Evolutionary conservation across 768 basidiomycete species (phyloP).

Genomic region (Suillus brevipes): DNA sequence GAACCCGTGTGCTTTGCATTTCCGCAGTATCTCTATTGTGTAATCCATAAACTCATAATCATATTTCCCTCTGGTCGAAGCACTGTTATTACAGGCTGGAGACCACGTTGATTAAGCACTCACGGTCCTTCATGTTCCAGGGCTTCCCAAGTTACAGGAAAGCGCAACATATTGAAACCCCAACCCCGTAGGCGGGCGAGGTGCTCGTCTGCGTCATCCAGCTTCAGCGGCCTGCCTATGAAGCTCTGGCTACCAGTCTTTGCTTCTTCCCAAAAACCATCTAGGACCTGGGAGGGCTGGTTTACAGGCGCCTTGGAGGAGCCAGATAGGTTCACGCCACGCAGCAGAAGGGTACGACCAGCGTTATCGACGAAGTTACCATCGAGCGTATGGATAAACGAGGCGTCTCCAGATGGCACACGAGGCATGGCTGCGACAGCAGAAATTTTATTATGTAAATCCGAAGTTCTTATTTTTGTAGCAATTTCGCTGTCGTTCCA

Average conservation of each 20-base stretch:
- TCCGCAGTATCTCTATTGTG: constrained; percentile 78
- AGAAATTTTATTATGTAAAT: neutral
- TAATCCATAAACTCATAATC: constrained; percentile 94
- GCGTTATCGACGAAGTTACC: constrained; percentile 72
- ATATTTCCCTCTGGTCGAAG: constrained; percentile 67
- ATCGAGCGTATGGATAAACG: constrained; percentile 65
- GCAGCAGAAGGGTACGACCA: constrained; percentile 77
- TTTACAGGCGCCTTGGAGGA: constrained; percentile 81
- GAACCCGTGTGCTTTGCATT: constrained; percentile 92
- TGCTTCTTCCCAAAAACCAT: constrained; percentile 82
- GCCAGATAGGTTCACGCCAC: constrained; percentile 94
- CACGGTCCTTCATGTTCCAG: constrained; percentile 94
- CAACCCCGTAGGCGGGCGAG: constrained; percentile 82
- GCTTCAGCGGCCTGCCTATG: constrained; percentile 71
- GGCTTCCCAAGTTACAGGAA: constrained; percentile 92
- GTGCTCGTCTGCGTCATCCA: constrained; percentile 89
- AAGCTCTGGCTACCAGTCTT: constrained; percentile 72
- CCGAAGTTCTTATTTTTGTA: neutral
- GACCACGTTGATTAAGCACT: constrained; percentile 40
- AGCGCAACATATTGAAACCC: constrained; percentile 88
- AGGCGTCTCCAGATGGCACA: constrained; percentile 57
- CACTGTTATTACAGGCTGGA: constrained; percentile 2
- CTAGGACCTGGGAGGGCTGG: constrained; percentile 64
- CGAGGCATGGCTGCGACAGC: constrained; percentile 58
- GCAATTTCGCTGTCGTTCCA: neutral